phyloP scores from a whole-genome alignment of 2,329 filamentous ascomycete species.

The Penicillium italicum region DNA sequence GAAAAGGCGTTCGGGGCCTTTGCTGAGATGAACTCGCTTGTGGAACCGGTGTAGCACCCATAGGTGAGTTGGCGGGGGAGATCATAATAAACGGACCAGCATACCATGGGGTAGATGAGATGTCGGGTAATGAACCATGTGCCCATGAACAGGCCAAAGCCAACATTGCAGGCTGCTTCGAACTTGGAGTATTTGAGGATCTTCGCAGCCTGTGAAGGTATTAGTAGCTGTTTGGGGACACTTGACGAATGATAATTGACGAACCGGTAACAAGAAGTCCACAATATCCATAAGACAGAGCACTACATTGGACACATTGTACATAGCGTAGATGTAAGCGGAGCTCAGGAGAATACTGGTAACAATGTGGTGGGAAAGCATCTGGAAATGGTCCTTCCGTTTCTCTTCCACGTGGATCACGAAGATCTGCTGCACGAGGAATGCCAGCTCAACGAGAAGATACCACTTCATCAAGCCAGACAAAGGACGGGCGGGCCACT shows the following conservation, averaged over 20 bases:
- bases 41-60: slow-evolving; percentile 65
- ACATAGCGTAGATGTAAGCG: slow-evolving; percentile 84
- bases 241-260: slow-evolving; percentile 27
- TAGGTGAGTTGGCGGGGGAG: slow-evolving; percentile 58
- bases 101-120: slow-evolving; percentile 71
- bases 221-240: slow-evolving; percentile 1
- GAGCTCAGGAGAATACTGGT: slow-evolving; percentile 75
- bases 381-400: slow-evolving; percentile 92
- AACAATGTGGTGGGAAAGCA: slow-evolving; percentile 92
- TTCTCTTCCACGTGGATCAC: slow-evolving; percentile 93
- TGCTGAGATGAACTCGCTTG: slow-evolving; percentile 32
- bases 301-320: slow-evolving; percentile 82
- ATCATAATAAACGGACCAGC: slow-evolving; percentile 75
- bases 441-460: slow-evolving; percentile 82
- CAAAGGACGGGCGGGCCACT: slow-evolving; percentile 78
- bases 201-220: slow-evolving; percentile 67
- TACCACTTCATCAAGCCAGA: slow-evolving; percentile 77
- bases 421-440: slow-evolving; percentile 91
- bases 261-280: slow-evolving; percentile 80
- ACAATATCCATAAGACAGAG: slow-evolving; percentile 91
- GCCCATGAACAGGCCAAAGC: slow-evolving; percentile 81
- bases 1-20: slow-evolving; percentile 45
- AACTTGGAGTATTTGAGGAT: slow-evolving; percentile 86
- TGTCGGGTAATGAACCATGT: slow-evolving; percentile 84
- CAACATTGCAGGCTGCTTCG: slow-evolving; percentile 70